Percentiles rank a stretch among this genome's conserved stretches.
phyloP scores from a whole-genome alignment of 2,329 filamentous ascomycete genomes.

The Madurella fahalii region DNA sequence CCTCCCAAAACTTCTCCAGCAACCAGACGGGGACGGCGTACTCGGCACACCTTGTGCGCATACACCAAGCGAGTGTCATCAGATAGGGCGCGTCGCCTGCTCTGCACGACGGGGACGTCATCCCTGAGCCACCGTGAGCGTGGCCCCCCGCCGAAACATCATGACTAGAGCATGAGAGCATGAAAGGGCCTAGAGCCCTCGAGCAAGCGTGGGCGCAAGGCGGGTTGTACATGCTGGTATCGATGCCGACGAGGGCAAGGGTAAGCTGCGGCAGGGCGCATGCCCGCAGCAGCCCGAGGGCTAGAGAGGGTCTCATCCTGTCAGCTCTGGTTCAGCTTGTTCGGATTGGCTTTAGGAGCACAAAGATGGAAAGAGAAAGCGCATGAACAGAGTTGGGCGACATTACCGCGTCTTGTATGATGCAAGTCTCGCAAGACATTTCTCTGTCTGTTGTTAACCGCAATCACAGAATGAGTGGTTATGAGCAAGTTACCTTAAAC shows the following conservation, averaged over 20 bases:
- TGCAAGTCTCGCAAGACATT: not conserved
- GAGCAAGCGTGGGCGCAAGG: constrained; percentile 4
- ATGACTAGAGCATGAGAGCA: not conserved
- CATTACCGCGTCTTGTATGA: not conserved
- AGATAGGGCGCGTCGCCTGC: constrained; percentile 24
- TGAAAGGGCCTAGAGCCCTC: not conserved
- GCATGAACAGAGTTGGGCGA: not conserved
- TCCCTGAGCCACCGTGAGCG: not conserved
- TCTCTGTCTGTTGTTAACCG: too few species aligned
- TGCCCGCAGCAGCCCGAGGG: not conserved
- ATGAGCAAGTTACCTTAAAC: not conserved
- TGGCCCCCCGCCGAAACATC: constrained; percentile 1
- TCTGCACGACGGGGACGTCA: constrained; percentile 15
- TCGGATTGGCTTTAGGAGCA: too few species aligned
- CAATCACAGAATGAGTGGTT: not conserved
- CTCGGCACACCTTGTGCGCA: constrained; percentile 24
- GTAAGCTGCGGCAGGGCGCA: not conserved
- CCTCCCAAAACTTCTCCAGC: constrained; percentile 27
- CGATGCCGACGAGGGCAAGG: constrained; percentile 1
- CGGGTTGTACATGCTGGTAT: constrained; percentile 4
- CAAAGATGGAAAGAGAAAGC: too few species aligned
- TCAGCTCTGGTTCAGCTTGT: not conserved
- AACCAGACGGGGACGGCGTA: constrained; percentile 18
- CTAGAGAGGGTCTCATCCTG: not conserved
- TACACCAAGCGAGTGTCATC: constrained; percentile 29